phyloP scores from a whole-genome alignment of 305 asterid genomes.

The Lippia alba region DNA sequence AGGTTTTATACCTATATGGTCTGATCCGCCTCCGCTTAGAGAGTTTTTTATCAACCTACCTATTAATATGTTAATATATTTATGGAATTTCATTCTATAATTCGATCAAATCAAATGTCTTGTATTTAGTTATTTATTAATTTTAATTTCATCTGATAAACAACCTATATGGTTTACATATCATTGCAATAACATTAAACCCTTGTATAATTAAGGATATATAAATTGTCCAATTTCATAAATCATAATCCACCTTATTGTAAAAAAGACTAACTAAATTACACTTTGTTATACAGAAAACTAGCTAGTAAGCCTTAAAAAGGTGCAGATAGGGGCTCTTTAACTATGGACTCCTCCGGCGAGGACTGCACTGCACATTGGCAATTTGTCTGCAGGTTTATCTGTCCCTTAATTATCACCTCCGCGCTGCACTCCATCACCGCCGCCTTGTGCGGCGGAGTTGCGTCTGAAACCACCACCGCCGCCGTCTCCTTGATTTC shows the following conservation, averaged over 20 bases:
- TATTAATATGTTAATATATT: no score
- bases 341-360: conserved; percentile 44
- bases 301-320: conserved; percentile 43
- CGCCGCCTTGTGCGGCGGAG: conserved; percentile 13
- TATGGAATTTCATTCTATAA: no score
- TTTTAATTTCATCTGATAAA: no score
- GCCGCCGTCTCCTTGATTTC: conserved; percentile 36
- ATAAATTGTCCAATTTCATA: no score
- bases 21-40: no score
- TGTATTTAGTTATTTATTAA: no score
- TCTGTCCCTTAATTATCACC: conserved; percentile 5
- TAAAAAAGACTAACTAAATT: no score
- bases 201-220: neutral
- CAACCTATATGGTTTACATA: neutral
- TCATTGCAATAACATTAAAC: neutral
- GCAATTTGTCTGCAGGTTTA: conserved; percentile 43
- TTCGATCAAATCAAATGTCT: no score
- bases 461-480: conserved; percentile 37
- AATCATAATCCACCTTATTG: no score
- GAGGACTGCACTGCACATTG: conserved; percentile 56
- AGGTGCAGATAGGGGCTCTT: conserved; percentile 77
- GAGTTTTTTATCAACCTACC: no score
- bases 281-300: neutral
- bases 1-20: no score
- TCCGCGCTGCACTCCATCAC: conserved; percentile 20